These are phyloP conservation scores for Sporisorium scitamineum DNA, from an alignment of 1,284 basidiomycete genomes.

Conservation along the genomic window DNA sequence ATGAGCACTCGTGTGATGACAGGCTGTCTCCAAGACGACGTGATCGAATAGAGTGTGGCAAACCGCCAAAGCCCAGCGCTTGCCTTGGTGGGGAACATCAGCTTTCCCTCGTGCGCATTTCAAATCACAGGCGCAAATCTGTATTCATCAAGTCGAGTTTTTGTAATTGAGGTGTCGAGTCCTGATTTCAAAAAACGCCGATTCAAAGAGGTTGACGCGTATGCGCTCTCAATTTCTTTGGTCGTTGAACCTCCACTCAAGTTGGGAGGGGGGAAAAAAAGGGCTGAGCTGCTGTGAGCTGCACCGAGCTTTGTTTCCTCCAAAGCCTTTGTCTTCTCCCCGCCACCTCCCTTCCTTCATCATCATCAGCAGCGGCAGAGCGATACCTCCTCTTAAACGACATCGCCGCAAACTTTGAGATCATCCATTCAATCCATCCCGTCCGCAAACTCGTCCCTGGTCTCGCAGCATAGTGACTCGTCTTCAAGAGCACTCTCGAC, in stretches of 20 bases:
- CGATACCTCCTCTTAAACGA: not conserved
- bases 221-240: not conserved
- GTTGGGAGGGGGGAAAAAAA: not conserved
- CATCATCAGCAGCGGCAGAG: not conserved
- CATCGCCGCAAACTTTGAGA: not conserved
- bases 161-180: not conserved
- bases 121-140: not conserved
- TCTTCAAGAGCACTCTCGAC: no score
- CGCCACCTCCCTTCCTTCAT: not conserved
- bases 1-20: no score
- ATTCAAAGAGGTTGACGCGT: slow-evolving; percentile 14
- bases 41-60: slow-evolving; percentile 7
- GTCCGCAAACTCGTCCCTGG: not conserved
- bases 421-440: no score
- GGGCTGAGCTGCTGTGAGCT: not conserved
- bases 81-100: not conserved
- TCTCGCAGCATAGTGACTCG: not conserved
- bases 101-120: not conserved
- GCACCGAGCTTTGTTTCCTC: not conserved
- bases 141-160: not conserved
- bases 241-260: slow-evolving; percentile 13
- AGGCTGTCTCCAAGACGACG: not conserved
- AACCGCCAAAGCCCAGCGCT: not conserved
- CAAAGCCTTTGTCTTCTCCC: not conserved
- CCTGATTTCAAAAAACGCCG: no score